These are phyloP conservation scores for Aspergillus mulundensis DNA, from an alignment of 495 filamentous ascomycete genomes.

Conservation along the genomic window DNA sequence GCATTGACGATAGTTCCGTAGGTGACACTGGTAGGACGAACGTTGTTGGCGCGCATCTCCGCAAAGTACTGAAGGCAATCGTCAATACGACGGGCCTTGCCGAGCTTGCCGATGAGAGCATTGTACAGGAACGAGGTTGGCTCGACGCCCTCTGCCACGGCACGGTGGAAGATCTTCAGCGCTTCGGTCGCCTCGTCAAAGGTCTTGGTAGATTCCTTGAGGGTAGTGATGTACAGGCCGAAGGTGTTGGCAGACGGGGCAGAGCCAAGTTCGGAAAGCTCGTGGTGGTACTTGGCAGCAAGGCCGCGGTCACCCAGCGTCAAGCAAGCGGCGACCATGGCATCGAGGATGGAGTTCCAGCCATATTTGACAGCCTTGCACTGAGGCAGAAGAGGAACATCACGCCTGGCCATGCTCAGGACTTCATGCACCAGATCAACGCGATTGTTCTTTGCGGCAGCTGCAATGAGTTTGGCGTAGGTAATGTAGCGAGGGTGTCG, in stretches of 20 bases:
- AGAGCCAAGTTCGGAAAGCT: conserved; percentile 80
- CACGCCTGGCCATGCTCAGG: conserved; percentile 76
- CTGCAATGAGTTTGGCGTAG: conserved; percentile 89
- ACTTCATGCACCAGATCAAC: conserved; percentile 81
- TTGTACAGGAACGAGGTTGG: conserved; percentile 98
- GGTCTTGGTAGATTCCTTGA: conserved; percentile 94
- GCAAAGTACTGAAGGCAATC: conserved; percentile 97
- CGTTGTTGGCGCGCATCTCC: conserved; percentile 89
- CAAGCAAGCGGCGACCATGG: conserved; percentile 92
- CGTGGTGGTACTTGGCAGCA: conserved; percentile 83
- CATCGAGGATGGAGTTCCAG: conserved; percentile 90
- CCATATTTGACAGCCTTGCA: conserved; percentile 85
- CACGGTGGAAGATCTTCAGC: conserved; percentile 92
- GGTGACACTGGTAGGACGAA: conserved; percentile 94
- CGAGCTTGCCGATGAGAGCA: conserved; percentile 95
- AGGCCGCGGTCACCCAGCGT: conserved; percentile 72
- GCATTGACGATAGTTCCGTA: conserved; percentile 98
- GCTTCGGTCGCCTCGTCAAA: conserved; percentile 97
- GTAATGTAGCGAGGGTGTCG: conserved; percentile 93
- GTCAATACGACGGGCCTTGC: conserved; percentile 94
- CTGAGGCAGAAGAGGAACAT: conserved; percentile 77
- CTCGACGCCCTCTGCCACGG: conserved; percentile 89
- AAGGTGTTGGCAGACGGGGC: conserved; percentile 96
- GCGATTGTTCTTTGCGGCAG: conserved; percentile 77
- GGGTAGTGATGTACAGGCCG: conserved; percentile 94